Conservation (phyloP, 2,329 filamentous ascomycete genomes). For the Fusarium illudens region DNA sequence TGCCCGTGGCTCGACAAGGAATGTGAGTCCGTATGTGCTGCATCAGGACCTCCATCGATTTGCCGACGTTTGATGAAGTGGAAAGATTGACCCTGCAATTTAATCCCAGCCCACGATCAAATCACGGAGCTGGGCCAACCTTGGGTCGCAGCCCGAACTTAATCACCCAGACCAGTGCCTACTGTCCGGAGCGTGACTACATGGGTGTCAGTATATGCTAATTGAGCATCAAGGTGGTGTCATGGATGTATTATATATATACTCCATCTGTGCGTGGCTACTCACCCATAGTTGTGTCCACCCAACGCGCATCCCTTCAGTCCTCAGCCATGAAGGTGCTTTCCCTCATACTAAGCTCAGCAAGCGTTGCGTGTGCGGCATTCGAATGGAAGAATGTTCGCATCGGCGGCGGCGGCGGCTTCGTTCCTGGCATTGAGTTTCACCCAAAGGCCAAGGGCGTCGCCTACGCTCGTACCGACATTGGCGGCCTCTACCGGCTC, state of each 20-base stretch:
- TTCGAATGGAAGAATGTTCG: conserved; percentile 32
- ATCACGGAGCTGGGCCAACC: not conserved
- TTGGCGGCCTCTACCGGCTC: conserved; percentile 32
- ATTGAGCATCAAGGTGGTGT: not conserved
- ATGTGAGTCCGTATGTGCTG: not conserved
- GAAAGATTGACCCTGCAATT: not conserved
- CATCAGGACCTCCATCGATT: not conserved
- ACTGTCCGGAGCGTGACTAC: not conserved
- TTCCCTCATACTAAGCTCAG: conserved; percentile 16
- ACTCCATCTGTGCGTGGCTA: not conserved
- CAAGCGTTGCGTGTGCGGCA: conserved; percentile 6
- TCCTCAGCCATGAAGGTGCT: conserved; percentile 17
- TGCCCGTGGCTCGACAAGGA: not conserved
- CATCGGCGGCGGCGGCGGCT: conserved; percentile 29
- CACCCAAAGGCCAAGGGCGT: conserved; percentile 31
- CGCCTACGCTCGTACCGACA: conserved; percentile 28
- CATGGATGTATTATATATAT: not conserved
- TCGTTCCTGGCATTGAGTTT: conserved; percentile 29
- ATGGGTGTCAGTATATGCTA: not conserved
- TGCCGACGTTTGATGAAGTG: not conserved
- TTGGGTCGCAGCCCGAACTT: not conserved
- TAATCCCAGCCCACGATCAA: not conserved
- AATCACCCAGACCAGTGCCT: not conserved
- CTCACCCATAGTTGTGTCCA: not conserved
- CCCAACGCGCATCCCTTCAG: not conserved